These are phyloP conservation scores for Saccharomyces pastorianus DNA, from an alignment of 1,139 yeast genomes.

Conservation along the genomic window DNA sequence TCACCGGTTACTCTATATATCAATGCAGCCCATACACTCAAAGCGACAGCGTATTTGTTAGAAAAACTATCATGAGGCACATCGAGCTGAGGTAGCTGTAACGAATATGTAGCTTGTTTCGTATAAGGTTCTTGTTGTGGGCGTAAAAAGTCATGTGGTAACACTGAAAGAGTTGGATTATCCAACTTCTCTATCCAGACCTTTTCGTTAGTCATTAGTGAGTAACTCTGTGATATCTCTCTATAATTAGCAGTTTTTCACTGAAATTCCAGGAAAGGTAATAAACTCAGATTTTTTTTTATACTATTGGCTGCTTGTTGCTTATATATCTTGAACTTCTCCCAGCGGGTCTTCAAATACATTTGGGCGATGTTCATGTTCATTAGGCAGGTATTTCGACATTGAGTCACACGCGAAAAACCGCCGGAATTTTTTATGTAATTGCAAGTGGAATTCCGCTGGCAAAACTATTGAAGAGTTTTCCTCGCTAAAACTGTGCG, in stretches of 20 bases:
- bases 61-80: constrained; percentile 21
- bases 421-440: neutral
- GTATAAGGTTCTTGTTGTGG: constrained; percentile 66
- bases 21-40: constrained; percentile 66
- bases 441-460: neutral
- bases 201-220: constrained; percentile 15
- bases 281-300: neutral
- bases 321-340: neutral
- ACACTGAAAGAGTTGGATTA: constrained; percentile 74
- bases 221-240: neutral
- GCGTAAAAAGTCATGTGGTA: constrained; percentile 81
- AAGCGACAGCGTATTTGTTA: constrained; percentile 43
- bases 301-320: neutral
- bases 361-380: neutral
- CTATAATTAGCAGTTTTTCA: neutral
- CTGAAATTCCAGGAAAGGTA: neutral
- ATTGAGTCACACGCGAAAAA: neutral
- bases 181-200: constrained; percentile 67
- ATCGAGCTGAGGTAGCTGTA: constrained; percentile 34
- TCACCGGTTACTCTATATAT: constrained; percentile 84
- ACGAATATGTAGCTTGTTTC: constrained; percentile 46
- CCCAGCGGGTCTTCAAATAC: neutral
- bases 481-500: neutral
- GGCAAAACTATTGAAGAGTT: neutral
- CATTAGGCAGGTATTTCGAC: neutral